These are phyloP conservation scores for Hamamelis virginiana DNA, from an alignment of 164 flowering plant genomes.

Conservation along the genomic window DNA sequence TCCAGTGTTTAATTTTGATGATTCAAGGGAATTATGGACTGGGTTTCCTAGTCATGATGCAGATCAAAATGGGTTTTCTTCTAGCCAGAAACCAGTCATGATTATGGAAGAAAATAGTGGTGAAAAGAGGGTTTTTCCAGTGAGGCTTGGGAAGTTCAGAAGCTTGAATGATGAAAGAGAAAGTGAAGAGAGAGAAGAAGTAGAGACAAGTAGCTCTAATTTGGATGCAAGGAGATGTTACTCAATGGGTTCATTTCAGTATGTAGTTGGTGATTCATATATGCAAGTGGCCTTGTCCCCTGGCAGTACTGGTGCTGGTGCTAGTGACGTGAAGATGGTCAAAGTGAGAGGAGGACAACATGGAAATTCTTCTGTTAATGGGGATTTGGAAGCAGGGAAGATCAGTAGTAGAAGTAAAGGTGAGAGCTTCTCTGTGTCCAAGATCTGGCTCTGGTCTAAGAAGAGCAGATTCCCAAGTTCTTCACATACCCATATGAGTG, in stretches of 20 bases:
- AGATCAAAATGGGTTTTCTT: conserved; percentile 25
- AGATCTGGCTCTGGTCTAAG: conserved; percentile 92
- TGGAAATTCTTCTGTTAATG: conserved; percentile 27
- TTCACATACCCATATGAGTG: conserved; percentile 20
- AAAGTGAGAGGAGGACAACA: conserved; percentile 22
- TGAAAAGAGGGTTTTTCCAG: conserved; percentile 55
- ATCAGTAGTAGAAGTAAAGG: conserved; percentile 49
- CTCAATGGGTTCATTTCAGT: conserved; percentile 77
- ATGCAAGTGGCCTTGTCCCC: conserved; percentile 50
- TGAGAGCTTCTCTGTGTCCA: conserved; percentile 89
- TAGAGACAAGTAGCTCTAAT: conserved; percentile 50
- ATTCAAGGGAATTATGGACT: conserved; percentile 31
- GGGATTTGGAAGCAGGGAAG: conserved; percentile 53
- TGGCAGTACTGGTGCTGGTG: conserved; percentile 16
- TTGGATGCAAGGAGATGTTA: conserved; percentile 80
- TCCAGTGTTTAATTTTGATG: conserved; percentile 36
- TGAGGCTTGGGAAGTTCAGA: conserved; percentile 77
- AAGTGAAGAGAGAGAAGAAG: conserved; percentile 24
- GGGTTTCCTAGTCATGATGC: conserved; percentile 30
- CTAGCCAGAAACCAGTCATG: conserved; percentile 25
- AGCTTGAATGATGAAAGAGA: conserved; percentile 34
- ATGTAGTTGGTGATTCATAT: conserved; percentile 56
- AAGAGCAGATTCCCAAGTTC: conserved; percentile 41
- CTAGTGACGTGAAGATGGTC: conserved; percentile 20
- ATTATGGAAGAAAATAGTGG: conserved; percentile 28